Conservation (phyloP, 2,329 filamentous ascomycete genomes). For the Alternaria burnsii region DNA sequence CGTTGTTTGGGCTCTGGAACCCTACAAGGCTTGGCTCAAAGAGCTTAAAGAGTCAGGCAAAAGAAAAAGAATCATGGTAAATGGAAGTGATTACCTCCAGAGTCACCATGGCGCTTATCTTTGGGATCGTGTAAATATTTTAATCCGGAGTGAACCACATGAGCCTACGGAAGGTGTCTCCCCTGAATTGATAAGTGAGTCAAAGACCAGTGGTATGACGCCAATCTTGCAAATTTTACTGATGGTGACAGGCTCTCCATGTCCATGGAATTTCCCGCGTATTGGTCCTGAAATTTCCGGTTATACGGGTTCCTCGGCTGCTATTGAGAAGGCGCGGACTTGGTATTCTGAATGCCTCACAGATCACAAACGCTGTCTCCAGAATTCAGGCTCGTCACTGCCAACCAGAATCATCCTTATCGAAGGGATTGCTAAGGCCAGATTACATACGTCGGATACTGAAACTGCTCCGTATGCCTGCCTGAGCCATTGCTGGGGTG, state of each 20-base stretch:
- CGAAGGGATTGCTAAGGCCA: not conserved
- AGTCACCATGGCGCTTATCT: too few relatives aligned
- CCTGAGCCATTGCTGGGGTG: conserved; percentile 16
- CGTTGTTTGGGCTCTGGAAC: not conserved
- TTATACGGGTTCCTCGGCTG: not conserved
- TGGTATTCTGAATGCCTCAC: conserved; percentile 3
- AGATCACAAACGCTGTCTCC: not conserved
- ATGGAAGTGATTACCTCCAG: too few relatives aligned
- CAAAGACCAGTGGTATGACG: too few relatives aligned
- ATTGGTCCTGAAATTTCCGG: fast-evolving
- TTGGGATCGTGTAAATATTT: too few relatives aligned
- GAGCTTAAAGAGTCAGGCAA: too few relatives aligned
- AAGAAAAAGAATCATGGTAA: too few relatives aligned
- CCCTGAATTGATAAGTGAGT: too few relatives aligned
- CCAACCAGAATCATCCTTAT: conserved; percentile 7
- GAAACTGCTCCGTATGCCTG: conserved; percentile 10
- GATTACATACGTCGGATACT: not conserved
- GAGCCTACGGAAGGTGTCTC: too few relatives aligned
- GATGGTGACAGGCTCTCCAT: not conserved
- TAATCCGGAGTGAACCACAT: too few relatives aligned
- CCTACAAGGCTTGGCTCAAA: not conserved
- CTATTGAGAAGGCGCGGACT: not conserved
- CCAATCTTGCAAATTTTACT: not conserved
- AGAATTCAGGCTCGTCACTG: not conserved
- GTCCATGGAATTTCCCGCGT: not conserved